These are phyloP conservation scores for Schwanniomyces vanrijiae DNA, from an alignment of 805 yeast species.

Conservation along the genomic window DNA sequence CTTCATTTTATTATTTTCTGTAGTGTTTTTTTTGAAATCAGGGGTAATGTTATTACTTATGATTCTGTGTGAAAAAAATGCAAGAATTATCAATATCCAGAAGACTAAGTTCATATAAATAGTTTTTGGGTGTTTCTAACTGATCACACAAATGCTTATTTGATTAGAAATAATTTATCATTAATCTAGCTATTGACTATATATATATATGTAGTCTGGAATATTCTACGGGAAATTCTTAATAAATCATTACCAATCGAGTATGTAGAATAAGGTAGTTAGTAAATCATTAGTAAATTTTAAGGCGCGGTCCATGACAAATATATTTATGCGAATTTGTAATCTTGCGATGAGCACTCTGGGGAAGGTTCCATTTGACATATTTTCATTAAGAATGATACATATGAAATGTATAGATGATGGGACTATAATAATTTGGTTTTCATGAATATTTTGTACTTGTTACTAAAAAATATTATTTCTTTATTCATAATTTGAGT, in stretches of 20 bases:
- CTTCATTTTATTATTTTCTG: constrained; percentile 8
- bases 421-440: no score
- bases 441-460: no score
- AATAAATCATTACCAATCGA: background rate
- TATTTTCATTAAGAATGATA: no score
- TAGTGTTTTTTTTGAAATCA: background rate
- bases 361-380: background rate
- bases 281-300: background rate
- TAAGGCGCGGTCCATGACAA: background rate
- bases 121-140: background rate
- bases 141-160: background rate
- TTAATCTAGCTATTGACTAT: background rate
- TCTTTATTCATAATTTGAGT: no score
- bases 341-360: background rate
- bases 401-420: no score
- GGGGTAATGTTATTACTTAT: background rate
- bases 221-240: background rate
- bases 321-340: background rate
- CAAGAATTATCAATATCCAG: background rate
- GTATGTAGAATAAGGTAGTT: background rate
- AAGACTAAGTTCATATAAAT: constrained; percentile 6
- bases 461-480: no score
- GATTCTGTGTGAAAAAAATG: constrained; percentile 5
- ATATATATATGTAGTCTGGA: background rate
- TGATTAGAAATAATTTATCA: background rate